phyloP scores from a whole-genome alignment of 1,284 basidiomycete species.

The Acaromyces ingoldii region DNA sequence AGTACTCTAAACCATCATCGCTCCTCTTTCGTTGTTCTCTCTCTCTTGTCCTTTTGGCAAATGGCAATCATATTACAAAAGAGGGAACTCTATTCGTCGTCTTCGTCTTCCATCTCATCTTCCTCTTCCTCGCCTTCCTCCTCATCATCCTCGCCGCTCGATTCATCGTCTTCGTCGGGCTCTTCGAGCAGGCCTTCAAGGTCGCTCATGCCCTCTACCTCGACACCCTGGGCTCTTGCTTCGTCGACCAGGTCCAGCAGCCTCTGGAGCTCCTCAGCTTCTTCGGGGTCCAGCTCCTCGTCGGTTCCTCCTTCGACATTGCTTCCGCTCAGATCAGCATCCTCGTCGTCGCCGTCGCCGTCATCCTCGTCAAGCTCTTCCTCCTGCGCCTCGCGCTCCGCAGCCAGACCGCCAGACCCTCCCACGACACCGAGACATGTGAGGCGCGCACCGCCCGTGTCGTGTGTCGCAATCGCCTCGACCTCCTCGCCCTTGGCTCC shows the following conservation, averaged over 20 bases:
- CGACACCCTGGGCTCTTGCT: conserved; percentile 22
- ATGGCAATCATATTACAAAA: no score
- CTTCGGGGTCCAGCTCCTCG: conserved; percentile 12
- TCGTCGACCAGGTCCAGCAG: conserved; percentile 28
- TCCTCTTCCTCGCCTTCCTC: conserved; percentile 1
- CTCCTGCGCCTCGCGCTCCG: background rate
- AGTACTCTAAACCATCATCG: no score
- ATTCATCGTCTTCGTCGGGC: background rate
- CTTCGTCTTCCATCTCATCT: background rate
- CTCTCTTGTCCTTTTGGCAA: no score
- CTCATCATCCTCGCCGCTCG: background rate
- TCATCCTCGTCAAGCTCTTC: conserved; percentile 10
- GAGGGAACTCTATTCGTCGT: no score
- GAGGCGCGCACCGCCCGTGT: conserved; percentile 44
- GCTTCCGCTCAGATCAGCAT: conserved; percentile 16
- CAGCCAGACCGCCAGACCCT: conserved; percentile 6
- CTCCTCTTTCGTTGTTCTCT: no score
- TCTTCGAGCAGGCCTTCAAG: conserved; percentile 7
- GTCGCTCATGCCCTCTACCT: conserved; percentile 14
- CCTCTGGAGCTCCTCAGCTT: conserved; percentile 27
- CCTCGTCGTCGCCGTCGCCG: conserved; percentile 14
- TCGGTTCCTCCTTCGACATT: conserved; percentile 23
- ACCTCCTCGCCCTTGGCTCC: conserved; percentile 12
- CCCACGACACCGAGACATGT: conserved; percentile 44
- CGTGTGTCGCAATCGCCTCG: conserved; percentile 24